Percentiles rank a stretch among this genome's conserved stretches.
Evolutionary conservation across 331 rosid species (phyloP).

Genomic region (Quercus lobata): DNA sequence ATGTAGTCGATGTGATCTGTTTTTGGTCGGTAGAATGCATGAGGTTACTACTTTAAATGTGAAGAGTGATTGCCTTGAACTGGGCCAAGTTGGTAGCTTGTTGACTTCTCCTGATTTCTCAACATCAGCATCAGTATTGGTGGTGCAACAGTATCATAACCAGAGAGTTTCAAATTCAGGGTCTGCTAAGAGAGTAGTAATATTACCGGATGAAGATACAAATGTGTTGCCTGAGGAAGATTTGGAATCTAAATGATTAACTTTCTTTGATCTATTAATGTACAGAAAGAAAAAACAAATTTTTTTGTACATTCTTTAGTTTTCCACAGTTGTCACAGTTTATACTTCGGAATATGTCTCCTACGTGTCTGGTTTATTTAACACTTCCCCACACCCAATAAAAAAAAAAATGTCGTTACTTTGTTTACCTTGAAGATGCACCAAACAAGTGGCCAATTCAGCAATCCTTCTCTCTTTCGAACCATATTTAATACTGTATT

Average conservation of each 20-base stretch:
- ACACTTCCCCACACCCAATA: too few relatives aligned
- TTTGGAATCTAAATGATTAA: not conserved
- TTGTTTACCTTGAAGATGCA: too few relatives aligned
- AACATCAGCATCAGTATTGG: constrained; percentile 47
- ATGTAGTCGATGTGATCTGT: constrained; percentile 36
- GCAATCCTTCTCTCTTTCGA: too few relatives aligned
- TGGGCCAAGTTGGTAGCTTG: constrained; percentile 51
- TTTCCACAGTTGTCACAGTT: too few relatives aligned
- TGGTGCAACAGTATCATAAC: constrained; percentile 45
- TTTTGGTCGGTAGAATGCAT: constrained; percentile 46
- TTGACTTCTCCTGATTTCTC: constrained; percentile 35
- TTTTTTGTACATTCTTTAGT: not conserved
- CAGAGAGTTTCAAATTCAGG: not conserved
- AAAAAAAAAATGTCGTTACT: too few relatives aligned
- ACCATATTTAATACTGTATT: too few relatives aligned
- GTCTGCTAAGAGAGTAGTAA: constrained; percentile 1
- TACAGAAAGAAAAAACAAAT: not conserved
- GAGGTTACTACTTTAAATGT: constrained; percentile 27
- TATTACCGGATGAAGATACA: constrained; percentile 20
- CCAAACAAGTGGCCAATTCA: too few relatives aligned
- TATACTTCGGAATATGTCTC: too few relatives aligned
- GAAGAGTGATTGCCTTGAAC: constrained; percentile 41
- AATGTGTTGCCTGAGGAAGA: not conserved
- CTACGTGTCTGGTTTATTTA: too few relatives aligned
- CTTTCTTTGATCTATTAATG: too few relatives aligned